These are phyloP conservation scores for Ogataea methanolica DNA, from an alignment of 805 yeast genomes.

Conservation along the genomic window DNA sequence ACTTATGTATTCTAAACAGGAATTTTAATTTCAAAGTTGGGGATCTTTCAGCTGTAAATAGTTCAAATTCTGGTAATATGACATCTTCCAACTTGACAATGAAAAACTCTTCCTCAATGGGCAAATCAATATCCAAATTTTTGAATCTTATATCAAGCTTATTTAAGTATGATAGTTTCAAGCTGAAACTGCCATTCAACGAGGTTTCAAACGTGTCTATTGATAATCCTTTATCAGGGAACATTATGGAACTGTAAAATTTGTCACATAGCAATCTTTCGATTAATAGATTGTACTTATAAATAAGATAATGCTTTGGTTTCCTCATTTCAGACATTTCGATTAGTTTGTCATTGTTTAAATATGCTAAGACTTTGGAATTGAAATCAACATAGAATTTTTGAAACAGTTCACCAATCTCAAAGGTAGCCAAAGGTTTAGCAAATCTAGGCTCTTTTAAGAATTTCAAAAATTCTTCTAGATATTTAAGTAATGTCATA, in stretches of 20 bases:
- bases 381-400: constrained; percentile 29
- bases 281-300: constrained; percentile 25
- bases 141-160: constrained; percentile 20
- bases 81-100: constrained; percentile 15
- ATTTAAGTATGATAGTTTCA: constrained; percentile 24
- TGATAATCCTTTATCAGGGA: constrained; percentile 26
- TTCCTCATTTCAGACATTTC: constrained; percentile 22
- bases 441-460: constrained; percentile 32
- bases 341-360: constrained; percentile 16
- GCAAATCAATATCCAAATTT: constrained; percentile 28
- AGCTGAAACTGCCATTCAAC: constrained; percentile 22
- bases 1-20: constrained; percentile 26
- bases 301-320: constrained; percentile 12
- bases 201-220: constrained; percentile 28
- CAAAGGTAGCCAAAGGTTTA: constrained; percentile 31
- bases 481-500: constrained; percentile 14
- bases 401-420: constrained; percentile 32
- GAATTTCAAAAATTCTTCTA: constrained; percentile 27
- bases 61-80: constrained; percentile 28
- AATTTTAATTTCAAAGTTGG: constrained; percentile 32
- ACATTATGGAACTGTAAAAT: constrained; percentile 30
- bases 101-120: constrained; percentile 22
- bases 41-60: constrained; percentile 29
- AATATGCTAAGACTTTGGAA: constrained; percentile 12
- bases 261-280: constrained; percentile 31